Base-by-base conservation (phyloP, 1,139 yeast genomes). In the Yamadazyma triangularis region DNA sequence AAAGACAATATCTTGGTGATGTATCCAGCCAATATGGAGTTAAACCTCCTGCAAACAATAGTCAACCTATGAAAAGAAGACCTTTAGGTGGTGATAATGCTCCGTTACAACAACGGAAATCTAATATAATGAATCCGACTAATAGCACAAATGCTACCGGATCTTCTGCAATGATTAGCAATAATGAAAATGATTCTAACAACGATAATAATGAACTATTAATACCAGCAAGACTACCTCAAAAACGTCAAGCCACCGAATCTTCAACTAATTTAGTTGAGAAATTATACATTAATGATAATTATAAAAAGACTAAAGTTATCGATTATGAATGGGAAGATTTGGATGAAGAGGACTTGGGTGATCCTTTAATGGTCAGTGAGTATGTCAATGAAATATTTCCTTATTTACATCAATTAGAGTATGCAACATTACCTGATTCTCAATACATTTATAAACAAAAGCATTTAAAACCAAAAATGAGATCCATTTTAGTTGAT, bases 351-450 rank as follows among this genome's bases (percentile, higher is more conserved):
- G 96, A 86, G 47, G 98, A 91, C 54, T 63, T 67, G 39, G 89
- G 84, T 47, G 98, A 91, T 57, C 97, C 97, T 8, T 69, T 85
- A 42, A 88, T 89, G 96, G 96, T 86, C 19, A 79, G 89, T 45
- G 98, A 91, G 62, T 91, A 88, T 53, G 95, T 86, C 34, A 75
- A 68, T 44, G 96, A 87, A 39, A 89, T 91, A 37, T 89, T 87
- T 57, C 80, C 75, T 25, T 87, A 85, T 55, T 64, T 89, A 44
- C 79, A 82, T 54, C 80, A 73, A 50, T 66, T 83, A 38, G 96
- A 91, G 58, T 60, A 68, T 27, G 70, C 75, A 49, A 86, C 91
- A 41, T 67, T 88, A 54, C 96, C 96, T 13, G 80, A 80, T 47
- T 70, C 88, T 8, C 73, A 77, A 44, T 88, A 86, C 53, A 64